phyloP scores from a whole-genome alignment of 176 grass and related monocot genomes.

The Elymus sibiricus region DNA sequence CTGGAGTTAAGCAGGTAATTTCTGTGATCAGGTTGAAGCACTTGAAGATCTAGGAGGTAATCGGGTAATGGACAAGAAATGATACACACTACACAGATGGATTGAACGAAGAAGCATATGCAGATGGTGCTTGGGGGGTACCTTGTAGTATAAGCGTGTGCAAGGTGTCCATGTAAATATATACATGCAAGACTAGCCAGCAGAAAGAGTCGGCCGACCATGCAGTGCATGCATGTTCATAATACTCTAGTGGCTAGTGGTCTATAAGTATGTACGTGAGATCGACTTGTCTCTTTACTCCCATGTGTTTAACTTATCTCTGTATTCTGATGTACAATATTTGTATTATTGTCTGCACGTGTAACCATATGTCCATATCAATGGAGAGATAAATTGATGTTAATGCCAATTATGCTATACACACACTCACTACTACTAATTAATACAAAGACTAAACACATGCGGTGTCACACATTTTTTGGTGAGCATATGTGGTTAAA shows the following conservation, averaged over 20 bases:
- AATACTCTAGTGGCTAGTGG: not conserved
- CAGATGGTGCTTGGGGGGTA: not conserved
- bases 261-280: not conserved
- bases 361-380: not conserved
- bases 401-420: not conserved
- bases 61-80: too few species aligned
- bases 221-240: slow-evolving; percentile 23
- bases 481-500: too few species aligned
- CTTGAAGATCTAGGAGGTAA: slow-evolving; percentile 44
- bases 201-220: too few species aligned
- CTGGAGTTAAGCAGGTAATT: not conserved
- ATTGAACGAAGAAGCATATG: not conserved
- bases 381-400: not conserved
- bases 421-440: not conserved
- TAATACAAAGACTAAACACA: not conserved
- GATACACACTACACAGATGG: not conserved
- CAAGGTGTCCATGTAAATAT: not conserved
- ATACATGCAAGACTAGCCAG: not conserved
- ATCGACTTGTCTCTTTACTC: not conserved
- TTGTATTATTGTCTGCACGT: not conserved
- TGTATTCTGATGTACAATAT: not conserved
- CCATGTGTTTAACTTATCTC: not conserved
- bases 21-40: slow-evolving; percentile 44
- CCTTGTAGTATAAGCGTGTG: not conserved
- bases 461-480: not conserved